Percentiles rank a stretch among this genome's conserved stretches.
phyloP scores from a whole-genome alignment of 768 basidiomycete species.

The Hericium alpestre region DNA sequence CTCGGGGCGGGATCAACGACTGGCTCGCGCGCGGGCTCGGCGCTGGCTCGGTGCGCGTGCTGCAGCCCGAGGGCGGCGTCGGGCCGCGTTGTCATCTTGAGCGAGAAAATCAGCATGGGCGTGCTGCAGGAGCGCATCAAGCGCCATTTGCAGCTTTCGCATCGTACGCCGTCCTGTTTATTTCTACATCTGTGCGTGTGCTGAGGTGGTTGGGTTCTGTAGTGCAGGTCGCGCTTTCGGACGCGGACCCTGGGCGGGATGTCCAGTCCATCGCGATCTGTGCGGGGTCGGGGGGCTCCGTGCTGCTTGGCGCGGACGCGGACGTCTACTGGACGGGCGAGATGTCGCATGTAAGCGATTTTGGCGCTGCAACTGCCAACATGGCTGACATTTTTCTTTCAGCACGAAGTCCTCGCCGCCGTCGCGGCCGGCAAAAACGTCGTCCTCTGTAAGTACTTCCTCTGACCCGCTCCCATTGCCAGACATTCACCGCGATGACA shows the following conservation, averaged over 20 bases:
- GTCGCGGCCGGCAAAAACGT: constrained; percentile 69
- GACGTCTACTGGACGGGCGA: constrained; percentile 92
- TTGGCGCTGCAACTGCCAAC: too few species aligned
- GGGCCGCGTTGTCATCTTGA: constrained; percentile 8
- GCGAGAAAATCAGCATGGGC: constrained; percentile 10
- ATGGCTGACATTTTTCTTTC: not conserved
- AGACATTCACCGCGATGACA: constrained; percentile 18
- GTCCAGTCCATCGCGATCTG: constrained; percentile 72
- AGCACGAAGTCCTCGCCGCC: constrained; percentile 85
- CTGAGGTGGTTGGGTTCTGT: too few species aligned
- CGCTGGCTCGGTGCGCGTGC: constrained; percentile 24
- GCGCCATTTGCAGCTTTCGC: constrained; percentile 13
- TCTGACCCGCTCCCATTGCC: not conserved
- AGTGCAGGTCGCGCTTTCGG: too few species aligned
- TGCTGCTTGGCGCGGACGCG: constrained; percentile 61
- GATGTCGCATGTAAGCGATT: constrained; percentile 60
- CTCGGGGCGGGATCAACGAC: constrained; percentile 79
- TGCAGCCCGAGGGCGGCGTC: constrained; percentile 23
- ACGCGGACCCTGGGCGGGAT: constrained; percentile 1
- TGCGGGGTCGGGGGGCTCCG: constrained; percentile 78
- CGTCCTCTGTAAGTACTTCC: constrained; percentile 58
- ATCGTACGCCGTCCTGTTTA: constrained; percentile 31
- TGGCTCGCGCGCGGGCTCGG: constrained; percentile 53
- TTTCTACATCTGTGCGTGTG: too few species aligned
- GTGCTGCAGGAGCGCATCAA: constrained; percentile 32